These are phyloP conservation scores for Termitomyces sp. DNA, from an alignment of 768 basidiomycete genomes.

Conservation along the genomic window DNA sequence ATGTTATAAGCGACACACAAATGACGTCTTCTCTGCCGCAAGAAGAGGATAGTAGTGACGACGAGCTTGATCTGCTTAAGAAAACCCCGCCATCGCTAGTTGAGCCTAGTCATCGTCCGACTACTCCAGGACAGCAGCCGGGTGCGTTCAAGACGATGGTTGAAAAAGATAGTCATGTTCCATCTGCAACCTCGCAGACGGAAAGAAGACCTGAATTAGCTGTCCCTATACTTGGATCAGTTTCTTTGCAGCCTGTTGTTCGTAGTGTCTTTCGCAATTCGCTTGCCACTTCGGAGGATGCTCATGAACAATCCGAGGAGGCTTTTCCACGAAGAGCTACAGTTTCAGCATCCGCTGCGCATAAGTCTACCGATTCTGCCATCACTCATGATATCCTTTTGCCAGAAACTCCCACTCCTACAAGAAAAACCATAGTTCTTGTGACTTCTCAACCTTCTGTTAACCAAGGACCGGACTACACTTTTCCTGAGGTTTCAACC, in stretches of 20 bases:
- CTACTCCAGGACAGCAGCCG: not conserved
- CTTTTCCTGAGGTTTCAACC: slow-evolving; percentile 4
- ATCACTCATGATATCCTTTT: not conserved
- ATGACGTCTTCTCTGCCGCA: slow-evolving; percentile 8
- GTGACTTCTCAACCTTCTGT: slow-evolving; percentile 5
- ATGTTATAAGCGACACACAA: not conserved
- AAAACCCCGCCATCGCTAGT: slow-evolving; percentile 16
- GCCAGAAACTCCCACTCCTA: not conserved
- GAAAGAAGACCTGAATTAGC: not conserved
- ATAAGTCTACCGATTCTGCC: not conserved
- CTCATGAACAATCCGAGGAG: not conserved
- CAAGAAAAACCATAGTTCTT: slow-evolving; percentile 9
- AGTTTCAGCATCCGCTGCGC: not conserved
- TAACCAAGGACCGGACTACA: slow-evolving; percentile 5
- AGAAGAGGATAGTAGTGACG: slow-evolving; percentile 25
- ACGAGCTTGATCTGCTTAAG: slow-evolving; percentile 38
- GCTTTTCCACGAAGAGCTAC: not conserved
- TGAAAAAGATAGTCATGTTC: not conserved
- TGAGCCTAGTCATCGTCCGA: slow-evolving; percentile 3
- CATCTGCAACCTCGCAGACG: not conserved
- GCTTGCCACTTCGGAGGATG: not conserved
- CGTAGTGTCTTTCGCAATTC: not conserved
- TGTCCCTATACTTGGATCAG: not conserved
- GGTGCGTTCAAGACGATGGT: not conserved
- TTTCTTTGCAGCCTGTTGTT: not conserved